Base-by-base conservation (phyloP, 495 filamentous ascomycete genomes). In the Pseudoneurospora amorphoporcata region DNA sequence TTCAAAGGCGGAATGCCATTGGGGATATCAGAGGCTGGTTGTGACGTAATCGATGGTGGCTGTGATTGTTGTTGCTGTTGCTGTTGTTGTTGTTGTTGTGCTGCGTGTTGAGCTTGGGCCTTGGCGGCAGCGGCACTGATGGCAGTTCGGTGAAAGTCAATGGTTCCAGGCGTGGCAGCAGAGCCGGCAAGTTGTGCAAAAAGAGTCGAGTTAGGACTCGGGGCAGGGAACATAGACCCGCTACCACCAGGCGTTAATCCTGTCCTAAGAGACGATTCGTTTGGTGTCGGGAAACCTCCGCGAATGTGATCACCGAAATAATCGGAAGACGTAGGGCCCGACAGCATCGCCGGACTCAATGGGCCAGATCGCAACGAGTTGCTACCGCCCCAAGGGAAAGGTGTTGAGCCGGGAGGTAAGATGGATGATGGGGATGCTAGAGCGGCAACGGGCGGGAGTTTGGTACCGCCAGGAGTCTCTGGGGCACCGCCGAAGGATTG, bases 291-390 rank as follows among this genome's bases (percentile, higher is more conserved):
- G 79, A 98, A 96, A 40, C 91, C 88, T 69, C 92, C 90, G 74
- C 93, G 85, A 71, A 96, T 88, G 79, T 95, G 92, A 79, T 97
- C 94, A 76, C 85, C 89, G 73, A 90, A 88, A 75, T 91, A 85
- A 82, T 91, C 83, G 82, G 85, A 65, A 3, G 14, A 86, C 68
- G 91, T 88, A 23, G 92, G 95, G 41, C 94, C 95, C 68, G 94
- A 91, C 29, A 99, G 90, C 95, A 99, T 99, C 71, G 95, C 95
- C 82, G 95, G 95, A 80, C 95, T 98, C 77, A 99, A 81, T 35
- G 96, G 95, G 74, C 95, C 95, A 69, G 94, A 93, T 69, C 95
- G 90, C 75, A 99, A 85, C 32, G 93, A 96, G 53, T 65, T 65
- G 77, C 94, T 91, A 65, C 87, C 84, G 75, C 86, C 87, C 94